Percentiles rank a stretch among this genome's conserved stretches.
phyloP scores from a whole-genome alignment of 805 yeast species.

The Dipodascus albidus region DNA sequence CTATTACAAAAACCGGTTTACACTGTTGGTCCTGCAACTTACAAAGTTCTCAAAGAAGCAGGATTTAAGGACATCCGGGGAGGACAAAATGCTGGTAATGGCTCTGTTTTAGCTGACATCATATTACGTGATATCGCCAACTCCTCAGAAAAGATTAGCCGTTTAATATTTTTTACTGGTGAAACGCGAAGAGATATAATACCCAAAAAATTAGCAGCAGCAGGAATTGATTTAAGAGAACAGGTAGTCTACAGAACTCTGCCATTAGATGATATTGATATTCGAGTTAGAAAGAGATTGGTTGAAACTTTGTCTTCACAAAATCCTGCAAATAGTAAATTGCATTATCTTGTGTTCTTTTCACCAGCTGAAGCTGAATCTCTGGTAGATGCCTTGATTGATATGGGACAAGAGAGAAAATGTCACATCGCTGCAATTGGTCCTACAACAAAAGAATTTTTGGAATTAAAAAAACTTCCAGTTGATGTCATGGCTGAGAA shows the following conservation, averaged over 20 bases:
- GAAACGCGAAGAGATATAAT: slow-evolving; percentile 72
- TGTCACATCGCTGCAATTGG: slow-evolving; percentile 71
- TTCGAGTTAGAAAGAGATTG: slow-evolving; percentile 17
- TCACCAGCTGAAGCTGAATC: slow-evolving; percentile 80
- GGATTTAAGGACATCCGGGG: slow-evolving; percentile 68
- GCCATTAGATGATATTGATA: slow-evolving; percentile 35
- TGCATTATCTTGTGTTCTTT: slow-evolving; percentile 68
- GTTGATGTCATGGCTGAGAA: slow-evolving; percentile 57
- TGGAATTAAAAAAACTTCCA: slow-evolving; percentile 37
- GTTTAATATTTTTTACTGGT: slow-evolving; percentile 69
- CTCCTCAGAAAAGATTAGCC: slow-evolving; percentile 9
- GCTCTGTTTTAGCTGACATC: slow-evolving; percentile 52
- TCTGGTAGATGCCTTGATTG: slow-evolving; percentile 39
- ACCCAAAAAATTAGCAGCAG: slow-evolving; percentile 42
- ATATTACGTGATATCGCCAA: slow-evolving; percentile 31
- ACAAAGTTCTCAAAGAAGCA: slow-evolving; percentile 37
- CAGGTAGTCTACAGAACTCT: slow-evolving; percentile 60
- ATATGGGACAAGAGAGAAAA: background rate
- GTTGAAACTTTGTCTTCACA: slow-evolving; percentile 6
- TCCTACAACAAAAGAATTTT: slow-evolving; percentile 69
- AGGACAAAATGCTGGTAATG: slow-evolving; percentile 73
- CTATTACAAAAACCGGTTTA: slow-evolving; percentile 36
- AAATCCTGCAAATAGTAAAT: slow-evolving; percentile 14
- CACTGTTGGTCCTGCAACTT: slow-evolving; percentile 91
- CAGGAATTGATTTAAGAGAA: slow-evolving; percentile 41